Conservation (phyloP, 164 flowering plant genomes). For the Hamamelis virginiana region DNA sequence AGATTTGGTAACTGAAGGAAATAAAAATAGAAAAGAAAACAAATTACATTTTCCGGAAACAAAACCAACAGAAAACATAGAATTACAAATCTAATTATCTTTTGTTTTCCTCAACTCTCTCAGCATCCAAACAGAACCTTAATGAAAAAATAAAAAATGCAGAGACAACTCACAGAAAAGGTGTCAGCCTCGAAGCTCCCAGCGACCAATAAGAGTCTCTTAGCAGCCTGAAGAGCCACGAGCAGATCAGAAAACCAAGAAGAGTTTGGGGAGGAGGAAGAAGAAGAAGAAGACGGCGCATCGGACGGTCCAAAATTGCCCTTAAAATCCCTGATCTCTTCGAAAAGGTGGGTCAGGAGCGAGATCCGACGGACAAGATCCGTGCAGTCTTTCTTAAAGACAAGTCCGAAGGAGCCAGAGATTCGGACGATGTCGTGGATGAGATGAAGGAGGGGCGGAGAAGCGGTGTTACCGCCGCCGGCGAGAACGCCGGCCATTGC, state of each 20-base stretch:
- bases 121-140: background rate
- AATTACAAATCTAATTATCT: too few species aligned
- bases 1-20: too few species aligned
- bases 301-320: constrained; percentile 7
- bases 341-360: constrained; percentile 64
- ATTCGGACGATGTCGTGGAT: constrained; percentile 40
- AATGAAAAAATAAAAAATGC: background rate
- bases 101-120: background rate
- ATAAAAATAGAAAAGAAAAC: too few species aligned
- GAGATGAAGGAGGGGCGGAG: constrained; percentile 32
- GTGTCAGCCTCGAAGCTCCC: constrained; percentile 29
- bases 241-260: constrained; percentile 47
- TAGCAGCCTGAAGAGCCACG: constrained; percentile 52
- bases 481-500: constrained; percentile 19
- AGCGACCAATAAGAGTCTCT: constrained; percentile 44
- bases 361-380: constrained; percentile 70
- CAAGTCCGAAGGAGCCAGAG: constrained; percentile 24
- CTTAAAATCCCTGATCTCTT: constrained; percentile 58
- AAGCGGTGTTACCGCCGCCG: constrained; percentile 15
- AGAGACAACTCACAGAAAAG: constrained; percentile 37
- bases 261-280: constrained; percentile 20
- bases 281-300: constrained; percentile 21
- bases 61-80: too few species aligned
- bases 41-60: too few species aligned
- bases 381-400: constrained; percentile 62